Conservation (phyloP, 2,329 filamentous ascomycete genomes). For the Aspergillus floridensis region DNA sequence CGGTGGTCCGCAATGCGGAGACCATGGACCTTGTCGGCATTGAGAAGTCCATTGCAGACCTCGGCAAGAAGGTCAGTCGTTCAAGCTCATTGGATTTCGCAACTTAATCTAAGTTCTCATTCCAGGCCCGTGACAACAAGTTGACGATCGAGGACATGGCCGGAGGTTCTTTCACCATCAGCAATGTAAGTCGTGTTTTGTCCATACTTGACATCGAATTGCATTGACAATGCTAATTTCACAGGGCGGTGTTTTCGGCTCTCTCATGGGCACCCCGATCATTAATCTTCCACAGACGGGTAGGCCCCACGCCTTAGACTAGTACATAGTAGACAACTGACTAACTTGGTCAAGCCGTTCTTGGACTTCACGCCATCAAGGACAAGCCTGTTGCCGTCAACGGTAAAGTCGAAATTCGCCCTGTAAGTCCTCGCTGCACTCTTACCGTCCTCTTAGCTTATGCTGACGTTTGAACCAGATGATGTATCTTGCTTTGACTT, state of each 20-base stretch:
- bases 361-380: conserved; percentile 95
- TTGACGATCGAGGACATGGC: conserved; percentile 99
- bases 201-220: not conserved
- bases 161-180: conserved; percentile 96
- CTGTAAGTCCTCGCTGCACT: conserved; percentile 47
- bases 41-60: conserved; percentile 84
- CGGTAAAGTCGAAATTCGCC: conserved; percentile 90
- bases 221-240: conserved; percentile 7
- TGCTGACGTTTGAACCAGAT: conserved; percentile 54
- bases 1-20: conserved; percentile 92
- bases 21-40: conserved; percentile 82
- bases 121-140: conserved; percentile 85
- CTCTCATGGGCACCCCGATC: conserved; percentile 95
- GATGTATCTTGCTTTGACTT: conserved; percentile 98
- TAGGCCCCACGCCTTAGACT: conserved; percentile 23
- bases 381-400: conserved; percentile 86
- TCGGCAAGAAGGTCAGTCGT: conserved; percentile 80
- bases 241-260: conserved; percentile 86
- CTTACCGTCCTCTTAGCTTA: not conserved
- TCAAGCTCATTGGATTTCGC: not conserved
- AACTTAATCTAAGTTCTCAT: conserved; percentile 1
- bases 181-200: conserved; percentile 60
- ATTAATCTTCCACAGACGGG: conserved; percentile 93
- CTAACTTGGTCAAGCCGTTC: conserved; percentile 56
- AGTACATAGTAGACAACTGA: conserved; percentile 1